Evolutionary conservation across 106 monocot genomes (phyloP).

Genomic region (Posidonia australis): DNA sequence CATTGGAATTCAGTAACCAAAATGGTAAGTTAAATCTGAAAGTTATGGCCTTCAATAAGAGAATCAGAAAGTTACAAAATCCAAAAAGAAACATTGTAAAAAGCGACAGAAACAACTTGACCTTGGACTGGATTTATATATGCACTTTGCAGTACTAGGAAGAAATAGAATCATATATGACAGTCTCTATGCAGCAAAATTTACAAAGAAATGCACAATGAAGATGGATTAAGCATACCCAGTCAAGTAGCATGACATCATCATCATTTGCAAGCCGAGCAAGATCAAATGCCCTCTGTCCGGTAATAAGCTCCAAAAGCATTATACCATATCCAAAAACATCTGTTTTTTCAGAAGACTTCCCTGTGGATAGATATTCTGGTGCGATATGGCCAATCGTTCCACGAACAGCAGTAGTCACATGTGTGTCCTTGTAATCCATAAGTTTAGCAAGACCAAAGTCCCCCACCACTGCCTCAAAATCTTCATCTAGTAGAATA

Average conservation of each 20-base stretch:
- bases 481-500: slow-evolving; percentile 91
- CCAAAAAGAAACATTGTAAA: neutral
- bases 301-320: slow-evolving; percentile 94
- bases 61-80: no score
- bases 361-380: slow-evolving; percentile 90
- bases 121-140: no score
- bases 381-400: slow-evolving; percentile 97
- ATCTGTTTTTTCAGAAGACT: slow-evolving; percentile 95
- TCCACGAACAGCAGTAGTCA: slow-evolving; percentile 89
- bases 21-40: no score
- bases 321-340: slow-evolving; percentile 98
- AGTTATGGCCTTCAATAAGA: no score
- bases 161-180: neutral
- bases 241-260: slow-evolving; percentile 97
- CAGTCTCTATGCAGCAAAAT: no score
- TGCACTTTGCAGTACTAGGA: neutral
- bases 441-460: slow-evolving; percentile 95
- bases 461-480: slow-evolving; percentile 94
- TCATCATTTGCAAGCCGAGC: slow-evolving; percentile 95
- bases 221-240: slow-evolving; percentile 37
- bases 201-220: neutral
- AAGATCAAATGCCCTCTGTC: slow-evolving; percentile 97
- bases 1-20: no score
- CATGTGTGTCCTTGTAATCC: slow-evolving; percentile 99
- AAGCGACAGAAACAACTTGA: no score